Conservation (phyloP, 306 rosid genomes). For the Arachis stenosperma region DNA sequence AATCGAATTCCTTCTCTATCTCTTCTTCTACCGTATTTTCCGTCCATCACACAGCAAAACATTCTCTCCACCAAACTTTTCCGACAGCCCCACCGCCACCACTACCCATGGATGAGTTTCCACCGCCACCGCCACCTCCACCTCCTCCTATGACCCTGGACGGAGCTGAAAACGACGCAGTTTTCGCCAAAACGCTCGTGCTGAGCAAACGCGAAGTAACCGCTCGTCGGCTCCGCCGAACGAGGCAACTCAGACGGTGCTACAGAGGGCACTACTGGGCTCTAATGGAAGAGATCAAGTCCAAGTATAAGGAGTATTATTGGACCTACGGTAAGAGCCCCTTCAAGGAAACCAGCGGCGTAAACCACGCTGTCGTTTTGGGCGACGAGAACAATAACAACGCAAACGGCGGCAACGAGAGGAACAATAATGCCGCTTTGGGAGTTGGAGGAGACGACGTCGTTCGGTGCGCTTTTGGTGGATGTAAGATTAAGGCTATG, state of each 20-base stretch:
- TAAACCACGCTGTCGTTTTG: constrained; percentile 28
- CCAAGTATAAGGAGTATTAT: constrained; percentile 57
- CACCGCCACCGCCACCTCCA: background rate
- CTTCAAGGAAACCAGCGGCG: constrained; percentile 52
- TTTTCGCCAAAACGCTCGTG: constrained; percentile 33
- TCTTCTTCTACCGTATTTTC: background rate
- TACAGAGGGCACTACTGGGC: constrained; percentile 63
- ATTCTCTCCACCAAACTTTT: background rate
- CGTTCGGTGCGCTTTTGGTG: constrained; percentile 42
- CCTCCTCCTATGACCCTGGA: constrained; percentile 33
- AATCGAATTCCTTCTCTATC: background rate
- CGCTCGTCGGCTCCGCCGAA: constrained; percentile 45
- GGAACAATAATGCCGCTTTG: background rate
- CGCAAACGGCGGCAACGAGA: constrained; percentile 22
- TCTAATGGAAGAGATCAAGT: constrained; percentile 61
- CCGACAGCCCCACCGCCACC: background rate
- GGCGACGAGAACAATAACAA: constrained; percentile 13
- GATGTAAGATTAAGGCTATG: constrained; percentile 56
- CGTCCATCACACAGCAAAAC: background rate
- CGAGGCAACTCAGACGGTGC: constrained; percentile 39
- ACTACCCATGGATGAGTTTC: constrained; percentile 36
- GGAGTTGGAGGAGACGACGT: constrained; percentile 46
- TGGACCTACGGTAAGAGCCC: constrained; percentile 83
- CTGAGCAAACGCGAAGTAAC: constrained; percentile 42
- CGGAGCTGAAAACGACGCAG: constrained; percentile 37